These are phyloP conservation scores for Gremmenia infestans DNA, from an alignment of 2,329 filamentous ascomycete species.

Conservation along the genomic window DNA sequence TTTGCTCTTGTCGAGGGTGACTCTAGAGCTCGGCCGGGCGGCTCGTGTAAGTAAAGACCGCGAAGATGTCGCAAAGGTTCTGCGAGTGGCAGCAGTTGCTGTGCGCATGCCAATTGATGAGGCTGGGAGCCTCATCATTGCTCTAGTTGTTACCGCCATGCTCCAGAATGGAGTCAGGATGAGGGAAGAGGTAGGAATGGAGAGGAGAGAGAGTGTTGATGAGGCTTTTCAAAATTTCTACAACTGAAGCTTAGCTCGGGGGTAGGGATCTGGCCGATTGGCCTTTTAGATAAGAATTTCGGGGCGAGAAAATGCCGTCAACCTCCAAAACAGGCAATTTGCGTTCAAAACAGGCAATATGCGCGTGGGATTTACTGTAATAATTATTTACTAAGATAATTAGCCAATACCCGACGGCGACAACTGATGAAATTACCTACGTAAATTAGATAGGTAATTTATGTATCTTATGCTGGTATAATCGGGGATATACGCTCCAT, in stretches of 20 bases:
- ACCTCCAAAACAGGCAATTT: not conserved
- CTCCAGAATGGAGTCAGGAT: constrained; percentile 16
- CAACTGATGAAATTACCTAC: too few species aligned
- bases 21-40: constrained; percentile 23
- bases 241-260: not conserved
- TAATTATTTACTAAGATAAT: not conserved
- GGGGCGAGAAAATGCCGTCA: not conserved
- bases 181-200: constrained; percentile 1
- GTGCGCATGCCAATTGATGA: constrained; percentile 25
- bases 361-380: not conserved
- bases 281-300: not conserved
- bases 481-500: not conserved
- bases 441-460: not conserved
- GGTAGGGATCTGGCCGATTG: not conserved
- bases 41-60: constrained; percentile 21
- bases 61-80: constrained; percentile 13
- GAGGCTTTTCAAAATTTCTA: not conserved
- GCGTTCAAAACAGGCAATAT: not conserved
- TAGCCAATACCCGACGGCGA: not conserved
- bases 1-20: constrained; percentile 21
- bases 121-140: constrained; percentile 27
- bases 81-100: not conserved
- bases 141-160: constrained; percentile 31
- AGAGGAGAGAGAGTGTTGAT: not conserved
- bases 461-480: not conserved